These are phyloP conservation scores for Hyphodiscus sp. DNA, from an alignment of 2,329 filamentous ascomycete genomes.

Conservation along the genomic window DNA sequence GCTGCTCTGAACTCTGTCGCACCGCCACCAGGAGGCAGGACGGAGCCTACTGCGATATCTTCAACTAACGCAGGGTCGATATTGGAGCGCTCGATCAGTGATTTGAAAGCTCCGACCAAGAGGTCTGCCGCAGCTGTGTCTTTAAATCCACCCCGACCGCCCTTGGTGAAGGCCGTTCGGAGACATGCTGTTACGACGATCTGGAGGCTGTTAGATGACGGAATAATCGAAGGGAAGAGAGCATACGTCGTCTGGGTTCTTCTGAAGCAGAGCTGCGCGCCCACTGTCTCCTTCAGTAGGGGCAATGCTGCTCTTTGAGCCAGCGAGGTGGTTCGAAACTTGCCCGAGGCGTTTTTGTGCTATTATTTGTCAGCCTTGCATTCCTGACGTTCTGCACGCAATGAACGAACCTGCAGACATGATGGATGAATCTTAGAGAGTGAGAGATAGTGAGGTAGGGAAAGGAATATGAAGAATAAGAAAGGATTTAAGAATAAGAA, in stretches of 20 bases:
- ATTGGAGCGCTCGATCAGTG: slow-evolving; percentile 73
- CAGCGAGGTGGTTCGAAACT: slow-evolving; percentile 54
- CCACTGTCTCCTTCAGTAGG: slow-evolving; percentile 19
- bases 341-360: slow-evolving; percentile 36
- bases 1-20: slow-evolving; percentile 97
- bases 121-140: slow-evolving; percentile 85
- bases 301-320: slow-evolving; percentile 29
- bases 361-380: slow-evolving; percentile 19
- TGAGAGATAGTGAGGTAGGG: no score
- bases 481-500: not conserved
- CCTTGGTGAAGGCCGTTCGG: slow-evolving; percentile 86
- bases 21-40: slow-evolving; percentile 86
- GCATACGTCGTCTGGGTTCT: slow-evolving; percentile 60
- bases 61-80: slow-evolving; percentile 86
- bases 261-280: slow-evolving; percentile 45
- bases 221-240: slow-evolving; percentile 23
- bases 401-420: slow-evolving; percentile 24
- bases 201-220: slow-evolving; percentile 30
- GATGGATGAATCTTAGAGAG: not conserved
- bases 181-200: slow-evolving; percentile 90
- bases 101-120: slow-evolving; percentile 75
- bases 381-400: not conserved
- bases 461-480: not conserved
- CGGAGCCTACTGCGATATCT: slow-evolving; percentile 86
- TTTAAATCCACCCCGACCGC: slow-evolving; percentile 91